Evolutionary conservation across 2,329 filamentous ascomycete genomes (phyloP), one percentile per base, ranked within the genome.

Genomic region (Exophiala phaeomuriformis): DNA sequence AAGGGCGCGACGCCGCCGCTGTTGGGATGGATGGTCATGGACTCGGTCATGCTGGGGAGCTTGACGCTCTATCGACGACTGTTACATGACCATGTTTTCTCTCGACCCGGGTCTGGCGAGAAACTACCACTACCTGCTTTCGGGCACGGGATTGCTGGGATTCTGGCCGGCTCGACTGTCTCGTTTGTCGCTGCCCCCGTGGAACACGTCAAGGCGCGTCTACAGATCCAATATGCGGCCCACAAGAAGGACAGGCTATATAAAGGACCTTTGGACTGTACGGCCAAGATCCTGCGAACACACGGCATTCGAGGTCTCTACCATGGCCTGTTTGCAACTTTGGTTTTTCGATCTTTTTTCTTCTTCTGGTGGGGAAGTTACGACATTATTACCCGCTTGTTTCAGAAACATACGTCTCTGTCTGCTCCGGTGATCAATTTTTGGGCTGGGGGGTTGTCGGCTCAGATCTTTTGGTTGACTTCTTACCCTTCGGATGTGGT

Each of bases 291-390:
- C 51, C 65, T 76, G 46, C 67, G 68, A 29, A 64, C 68, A 47
- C 89, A 97, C 68, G 91, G 93, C 43, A 64, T 96, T 2, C 67
- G 71, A 27, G 93, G 91, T 35, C 69, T 98, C 5, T 98, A 91
- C 70, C 90, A 89, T 67, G 93, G 93, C 0, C 78, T 98, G 8
- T 75, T 72, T 36, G 88, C 93, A 1, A 97, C 93, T 0, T 75
- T 97, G 46, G 71, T 97, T 45, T 97, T 97, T 74, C 81, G 93
- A 12, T 82, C 83, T 9, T 95, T 91, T 73, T 98, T 98, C 77
- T 96, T 95, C 78, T 93, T 85, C 75, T 97, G 90, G 90, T 98
- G 93, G 93, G 84, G 84, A n/a, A 86, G 83, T 56, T 98, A 98
- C 74, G 91, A 96, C 65, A 63, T 95, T 31, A 79, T 97, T 62